Evolutionary conservation across 192 early-diverging fungal genomes (phyloP), one percentile per base, ranked within the genome.

Genomic region (Funneliformis mosseae): DNA sequence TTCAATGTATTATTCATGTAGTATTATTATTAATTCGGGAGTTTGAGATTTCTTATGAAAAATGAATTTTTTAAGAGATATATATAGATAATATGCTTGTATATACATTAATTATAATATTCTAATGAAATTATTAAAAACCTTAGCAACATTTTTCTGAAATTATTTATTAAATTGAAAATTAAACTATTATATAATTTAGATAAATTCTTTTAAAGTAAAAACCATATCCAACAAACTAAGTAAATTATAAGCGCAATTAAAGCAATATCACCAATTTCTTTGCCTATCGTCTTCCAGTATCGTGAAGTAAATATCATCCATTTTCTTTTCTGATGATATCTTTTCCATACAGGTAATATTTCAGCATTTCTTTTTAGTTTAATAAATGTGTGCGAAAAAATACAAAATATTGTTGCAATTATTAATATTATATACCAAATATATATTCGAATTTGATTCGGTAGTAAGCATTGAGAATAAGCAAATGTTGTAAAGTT

Each of bases 391-490:
- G 61, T 33, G 21, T 77, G 59, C 6, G 60, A 64, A 77, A 86
- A 23, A n/a, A 86, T 73, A 77, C 74, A 84, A 8, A 27, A 72
- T 38, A 84, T 9, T 2, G 85, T 75, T 8, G 76, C 14, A 12
- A 41, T 74, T 2, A 83, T 45, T 4, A 87, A 46, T 3, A 39
- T 50, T 10, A 48, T 60, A 71, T 87, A 87, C 9, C 43, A 70
- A 42, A 80, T 25, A 46, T 84, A 94, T 12, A 94, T 91, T 23
- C 84, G 79, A 9, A 95, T 72, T 82, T 93, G 92, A 82, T 92
- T 88, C 0, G 94, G 94, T 21, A 94, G 76, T 76, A 88, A 90
- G 77, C 94, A 95, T 76, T 87, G 83, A 4, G 84, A 79, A 59
- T 90, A 83, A 2, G 59, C 78, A 73, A 88, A 89, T 16, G 83